Evolutionary conservation across 2,329 filamentous ascomycete species (phyloP).

Genomic region (Bipolaris zeicola): DNA sequence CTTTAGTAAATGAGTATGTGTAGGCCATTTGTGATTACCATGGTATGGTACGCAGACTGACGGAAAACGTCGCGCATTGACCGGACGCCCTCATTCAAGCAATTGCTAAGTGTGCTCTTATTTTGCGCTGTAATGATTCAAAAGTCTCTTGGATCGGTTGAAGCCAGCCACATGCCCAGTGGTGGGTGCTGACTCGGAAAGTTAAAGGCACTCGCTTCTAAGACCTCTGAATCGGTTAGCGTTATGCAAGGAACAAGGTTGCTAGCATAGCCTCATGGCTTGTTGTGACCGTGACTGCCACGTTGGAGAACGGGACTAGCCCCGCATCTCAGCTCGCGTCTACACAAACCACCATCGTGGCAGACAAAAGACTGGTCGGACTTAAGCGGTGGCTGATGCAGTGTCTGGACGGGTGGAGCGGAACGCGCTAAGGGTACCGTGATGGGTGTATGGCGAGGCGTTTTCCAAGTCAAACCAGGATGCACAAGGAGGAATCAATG

Average conservation of each 20-base stretch:
- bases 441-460: not conserved
- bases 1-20: not conserved
- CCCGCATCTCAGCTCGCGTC: slow-evolving; percentile 12
- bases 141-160: not conserved
- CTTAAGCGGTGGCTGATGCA: slow-evolving; percentile 3
- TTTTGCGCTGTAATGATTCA: not conserved
- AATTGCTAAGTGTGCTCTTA: not conserved
- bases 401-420: slow-evolving; percentile 1
- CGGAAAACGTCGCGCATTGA: slow-evolving; percentile 2
- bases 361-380: slow-evolving; percentile 7
- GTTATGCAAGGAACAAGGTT: slow-evolving; percentile 8
- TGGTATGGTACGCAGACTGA: slow-evolving; percentile 4
- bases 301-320: slow-evolving; percentile 5
- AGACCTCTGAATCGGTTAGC: slow-evolving; percentile 7
- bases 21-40: not conserved
- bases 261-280: not conserved
- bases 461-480: not conserved
- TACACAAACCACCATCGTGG: slow-evolving; percentile 7
- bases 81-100: not conserved
- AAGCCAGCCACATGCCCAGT: not conserved
- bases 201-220: slow-evolving; percentile 5
- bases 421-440: slow-evolving; percentile 2
- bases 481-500: not conserved
- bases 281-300: not conserved
- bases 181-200: not conserved